Percentiles rank a stretch among this genome's conserved stretches.
These are phyloP conservation scores for Eucommia ulmoides DNA, from an alignment of 257 asterid genomes.

Conservation along the genomic window DNA sequence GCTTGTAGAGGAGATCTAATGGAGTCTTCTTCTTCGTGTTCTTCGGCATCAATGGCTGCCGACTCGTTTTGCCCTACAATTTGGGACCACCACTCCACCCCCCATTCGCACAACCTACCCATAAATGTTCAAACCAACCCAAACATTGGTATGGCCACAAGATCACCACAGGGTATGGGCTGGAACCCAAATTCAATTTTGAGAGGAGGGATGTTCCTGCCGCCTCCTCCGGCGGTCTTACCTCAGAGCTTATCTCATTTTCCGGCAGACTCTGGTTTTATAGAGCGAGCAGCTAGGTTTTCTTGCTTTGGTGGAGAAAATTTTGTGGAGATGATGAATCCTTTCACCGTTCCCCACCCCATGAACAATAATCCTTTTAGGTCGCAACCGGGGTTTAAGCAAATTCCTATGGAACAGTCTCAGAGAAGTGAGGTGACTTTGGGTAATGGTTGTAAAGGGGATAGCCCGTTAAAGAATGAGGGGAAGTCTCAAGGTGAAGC, in stretches of 20 bases:
- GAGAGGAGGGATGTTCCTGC: slow-evolving; percentile 46
- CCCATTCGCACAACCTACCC: slow-evolving; percentile 32
- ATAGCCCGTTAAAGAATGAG: slow-evolving; percentile 40
- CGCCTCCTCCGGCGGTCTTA: slow-evolving; percentile 36
- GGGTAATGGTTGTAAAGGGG: slow-evolving; percentile 29
- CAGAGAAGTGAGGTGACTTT: slow-evolving; percentile 23
- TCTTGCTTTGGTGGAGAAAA: slow-evolving; percentile 82
- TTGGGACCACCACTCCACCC: slow-evolving; percentile 64
- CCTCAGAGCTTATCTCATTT: slow-evolving; percentile 57
- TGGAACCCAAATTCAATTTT: slow-evolving; percentile 38
- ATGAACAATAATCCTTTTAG: too few relatives aligned
- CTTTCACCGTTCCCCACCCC: slow-evolving; percentile 22
- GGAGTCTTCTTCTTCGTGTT: slow-evolving; percentile 34
- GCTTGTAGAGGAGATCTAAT: slow-evolving; percentile 12
- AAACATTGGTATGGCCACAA: slow-evolving; percentile 19
- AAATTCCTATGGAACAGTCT: slow-evolving; percentile 10
- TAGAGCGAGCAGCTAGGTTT: slow-evolving; percentile 81
- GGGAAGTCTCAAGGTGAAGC: slow-evolving; percentile 39
- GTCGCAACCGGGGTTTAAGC: too few relatives aligned
- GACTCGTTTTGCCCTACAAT: slow-evolving; percentile 42
- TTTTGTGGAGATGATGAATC: slow-evolving; percentile 44
- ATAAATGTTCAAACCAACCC: slow-evolving; percentile 16
- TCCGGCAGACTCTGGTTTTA: slow-evolving; percentile 75
- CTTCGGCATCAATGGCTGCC: slow-evolving; percentile 31
- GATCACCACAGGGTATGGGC: slow-evolving; percentile 20